phyloP scores from a whole-genome alignment of 2,329 filamentous ascomycete species.

The Arthrobotrys iridis region DNA sequence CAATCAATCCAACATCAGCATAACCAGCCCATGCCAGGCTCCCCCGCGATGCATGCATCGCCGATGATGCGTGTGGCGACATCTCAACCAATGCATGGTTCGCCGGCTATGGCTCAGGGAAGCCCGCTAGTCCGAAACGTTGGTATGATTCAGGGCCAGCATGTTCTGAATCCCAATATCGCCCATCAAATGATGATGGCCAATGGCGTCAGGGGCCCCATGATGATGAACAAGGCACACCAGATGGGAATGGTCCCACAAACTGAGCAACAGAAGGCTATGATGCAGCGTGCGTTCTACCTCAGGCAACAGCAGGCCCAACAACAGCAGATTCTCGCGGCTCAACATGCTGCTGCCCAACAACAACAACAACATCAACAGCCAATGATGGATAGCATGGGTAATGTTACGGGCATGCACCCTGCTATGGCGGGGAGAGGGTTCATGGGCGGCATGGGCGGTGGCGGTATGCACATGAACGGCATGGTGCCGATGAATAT shows the following conservation, averaged over 20 bases:
- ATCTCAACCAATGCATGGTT: conserved; percentile 44
- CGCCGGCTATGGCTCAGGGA: conserved; percentile 49
- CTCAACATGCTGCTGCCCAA: conserved; percentile 30
- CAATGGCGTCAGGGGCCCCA: conserved; percentile 39
- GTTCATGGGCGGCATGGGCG: conserved; percentile 32
- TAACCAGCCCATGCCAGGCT: conserved; percentile 43
- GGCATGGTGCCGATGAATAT: conserved; percentile 46
- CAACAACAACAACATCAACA: conserved; percentile 47
- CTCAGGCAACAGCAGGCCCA: conserved; percentile 37
- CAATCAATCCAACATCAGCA: conserved; percentile 49
- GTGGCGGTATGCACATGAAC: conserved; percentile 47
- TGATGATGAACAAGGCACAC: conserved; percentile 38
- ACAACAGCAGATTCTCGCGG: conserved; percentile 38
- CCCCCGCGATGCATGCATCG: conserved; percentile 51
- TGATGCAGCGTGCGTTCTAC: conserved; percentile 53
- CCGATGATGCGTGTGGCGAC: conserved; percentile 48
- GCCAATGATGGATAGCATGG: conserved; percentile 47
- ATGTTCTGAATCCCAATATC: conserved; percentile 26
- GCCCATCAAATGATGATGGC: conserved; percentile 55
- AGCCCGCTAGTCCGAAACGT: conserved; percentile 43
- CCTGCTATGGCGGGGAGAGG: conserved; percentile 36
- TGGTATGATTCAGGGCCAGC: conserved; percentile 32
- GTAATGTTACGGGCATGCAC: conserved; percentile 30
- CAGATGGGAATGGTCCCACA: conserved; percentile 18
- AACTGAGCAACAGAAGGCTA: conserved; percentile 40